Evolutionary conservation across 2,329 filamentous ascomycete species (phyloP).

Genomic region (Pseudopyrenochaeta lycopersici): DNA sequence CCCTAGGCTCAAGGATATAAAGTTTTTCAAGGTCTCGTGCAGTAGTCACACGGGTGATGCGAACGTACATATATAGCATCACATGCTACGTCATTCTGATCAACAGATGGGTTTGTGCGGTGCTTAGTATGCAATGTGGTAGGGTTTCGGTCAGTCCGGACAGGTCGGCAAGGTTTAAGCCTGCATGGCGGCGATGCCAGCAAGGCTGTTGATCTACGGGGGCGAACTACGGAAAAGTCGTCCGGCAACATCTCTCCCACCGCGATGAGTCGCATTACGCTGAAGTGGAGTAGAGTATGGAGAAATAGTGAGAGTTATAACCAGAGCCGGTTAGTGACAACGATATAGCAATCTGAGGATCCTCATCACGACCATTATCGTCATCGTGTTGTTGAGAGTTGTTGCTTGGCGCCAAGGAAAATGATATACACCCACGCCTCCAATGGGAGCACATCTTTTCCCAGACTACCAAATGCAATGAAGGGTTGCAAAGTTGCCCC

Average conservation of each 20-base stretch:
- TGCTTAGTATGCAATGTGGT: constrained; percentile 26
- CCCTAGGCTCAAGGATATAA: constrained; percentile 24
- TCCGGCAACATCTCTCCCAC: constrained; percentile 5
- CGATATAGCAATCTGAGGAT: neutral
- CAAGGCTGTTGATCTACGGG: constrained; percentile 14
- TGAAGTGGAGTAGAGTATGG: constrained; percentile 1
- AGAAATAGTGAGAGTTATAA: neutral
- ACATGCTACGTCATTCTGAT: constrained; percentile 38
- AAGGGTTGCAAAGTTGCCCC: too few relatives aligned
- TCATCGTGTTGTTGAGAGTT: neutral
- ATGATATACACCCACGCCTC: neutral
- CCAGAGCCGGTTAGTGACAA: neutral
- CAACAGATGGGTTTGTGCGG: constrained; percentile 17
- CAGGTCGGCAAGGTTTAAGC: constrained; percentile 33
- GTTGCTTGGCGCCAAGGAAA: constrained; percentile 2
- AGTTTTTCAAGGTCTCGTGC: constrained; percentile 28
- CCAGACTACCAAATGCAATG: too few relatives aligned
- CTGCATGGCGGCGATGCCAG: constrained; percentile 20
- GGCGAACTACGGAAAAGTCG: constrained; percentile 10
- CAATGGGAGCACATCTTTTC: too few relatives aligned
- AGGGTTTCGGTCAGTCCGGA: constrained; percentile 29
- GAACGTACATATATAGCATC: constrained; percentile 9
- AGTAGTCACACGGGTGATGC: constrained; percentile 26
- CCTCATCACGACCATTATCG: neutral
- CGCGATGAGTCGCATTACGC: neutral